Conservation (phyloP, 345 rosid genomes). For the Anastatica hierochuntica region DNA sequence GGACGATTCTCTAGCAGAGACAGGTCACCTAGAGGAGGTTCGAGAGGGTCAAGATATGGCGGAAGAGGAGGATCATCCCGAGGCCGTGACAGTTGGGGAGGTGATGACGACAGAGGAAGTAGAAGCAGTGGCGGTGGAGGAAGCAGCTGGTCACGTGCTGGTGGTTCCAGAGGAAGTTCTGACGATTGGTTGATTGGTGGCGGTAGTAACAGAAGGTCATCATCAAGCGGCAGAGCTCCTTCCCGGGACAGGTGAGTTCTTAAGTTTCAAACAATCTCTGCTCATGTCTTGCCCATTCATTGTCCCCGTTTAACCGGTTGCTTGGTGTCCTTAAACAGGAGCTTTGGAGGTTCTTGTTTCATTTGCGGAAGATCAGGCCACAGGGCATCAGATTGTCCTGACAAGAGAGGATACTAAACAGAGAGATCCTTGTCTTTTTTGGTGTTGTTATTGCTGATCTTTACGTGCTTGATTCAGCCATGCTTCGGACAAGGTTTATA, state of each 20-base stretch:
- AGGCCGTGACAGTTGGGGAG: conserved; percentile 54
- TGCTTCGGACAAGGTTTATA: conserved; percentile 16
- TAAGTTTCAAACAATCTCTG: neutral
- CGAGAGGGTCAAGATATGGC: conserved; percentile 30
- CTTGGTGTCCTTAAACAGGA: conserved; percentile 21
- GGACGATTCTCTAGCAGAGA: conserved; percentile 79
- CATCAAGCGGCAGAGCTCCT: conserved; percentile 43
- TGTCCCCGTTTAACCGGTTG: neutral
- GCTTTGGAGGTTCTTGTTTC: conserved; percentile 83
- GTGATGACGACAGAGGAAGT: conserved; percentile 45
- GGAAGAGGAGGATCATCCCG: conserved; percentile 45
- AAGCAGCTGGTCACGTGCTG: conserved; percentile 45
- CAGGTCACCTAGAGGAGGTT: conserved; percentile 47
- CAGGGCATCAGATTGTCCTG: conserved; percentile 82
- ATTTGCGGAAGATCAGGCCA: conserved; percentile 73
- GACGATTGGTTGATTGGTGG: conserved; percentile 80
- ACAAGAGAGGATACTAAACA: conserved; percentile 35
- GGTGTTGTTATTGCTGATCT: conserved; percentile 10
- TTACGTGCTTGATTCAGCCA: conserved; percentile 12
- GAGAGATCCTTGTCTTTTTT: conserved; percentile 16
- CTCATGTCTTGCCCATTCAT: neutral
- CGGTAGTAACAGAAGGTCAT: conserved; percentile 21
- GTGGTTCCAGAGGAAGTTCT: conserved; percentile 37
- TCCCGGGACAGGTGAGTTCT: conserved; percentile 49
- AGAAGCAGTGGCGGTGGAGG: conserved; percentile 37